Conservation (phyloP, 139 green algal species). For the Yamagishiella unicocca region DNA sequence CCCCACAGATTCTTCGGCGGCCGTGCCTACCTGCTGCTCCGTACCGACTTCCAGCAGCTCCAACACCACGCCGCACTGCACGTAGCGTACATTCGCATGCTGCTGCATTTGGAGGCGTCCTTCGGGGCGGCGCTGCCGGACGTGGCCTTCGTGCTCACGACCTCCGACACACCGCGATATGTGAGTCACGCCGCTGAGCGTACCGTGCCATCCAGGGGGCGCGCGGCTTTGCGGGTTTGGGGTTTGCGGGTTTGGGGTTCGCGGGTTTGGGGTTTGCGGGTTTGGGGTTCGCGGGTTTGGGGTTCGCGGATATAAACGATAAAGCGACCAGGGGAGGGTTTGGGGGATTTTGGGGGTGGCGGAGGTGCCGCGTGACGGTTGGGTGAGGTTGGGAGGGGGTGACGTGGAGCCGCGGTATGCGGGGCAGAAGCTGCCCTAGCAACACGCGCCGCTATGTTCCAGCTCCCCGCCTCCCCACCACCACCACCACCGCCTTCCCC, state of each 20-base stretch:
- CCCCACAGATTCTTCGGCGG: constrained; percentile 46
- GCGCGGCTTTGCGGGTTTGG: too few relatives aligned
- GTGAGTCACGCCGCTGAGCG: too few relatives aligned
- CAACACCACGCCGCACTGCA: constrained; percentile 33
- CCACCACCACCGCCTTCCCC: neutral
- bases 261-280: too few relatives aligned
- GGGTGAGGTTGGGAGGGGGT: neutral
- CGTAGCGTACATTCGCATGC: constrained; percentile 40
- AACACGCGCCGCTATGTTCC: neutral
- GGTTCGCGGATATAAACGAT: too few relatives aligned
- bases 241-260: too few relatives aligned
- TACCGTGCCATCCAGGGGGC: too few relatives aligned
- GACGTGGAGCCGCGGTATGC: too few relatives aligned
- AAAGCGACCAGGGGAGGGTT: too few relatives aligned
- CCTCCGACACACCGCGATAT: constrained; percentile 39
- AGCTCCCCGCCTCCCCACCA: neutral
- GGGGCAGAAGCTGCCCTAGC: neutral
- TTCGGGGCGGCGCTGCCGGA: constrained; percentile 26
- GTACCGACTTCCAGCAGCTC: constrained; percentile 6
- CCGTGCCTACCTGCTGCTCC: constrained; percentile 20
- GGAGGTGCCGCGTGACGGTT: neutral
- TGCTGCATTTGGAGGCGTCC: constrained; percentile 42
- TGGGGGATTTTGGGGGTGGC: neutral
- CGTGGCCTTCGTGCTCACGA: constrained; percentile 35
- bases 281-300: too few relatives aligned